Conservation (phyloP, 176 grass and related monocot genomes). For the Juncus inflexus region DNA sequence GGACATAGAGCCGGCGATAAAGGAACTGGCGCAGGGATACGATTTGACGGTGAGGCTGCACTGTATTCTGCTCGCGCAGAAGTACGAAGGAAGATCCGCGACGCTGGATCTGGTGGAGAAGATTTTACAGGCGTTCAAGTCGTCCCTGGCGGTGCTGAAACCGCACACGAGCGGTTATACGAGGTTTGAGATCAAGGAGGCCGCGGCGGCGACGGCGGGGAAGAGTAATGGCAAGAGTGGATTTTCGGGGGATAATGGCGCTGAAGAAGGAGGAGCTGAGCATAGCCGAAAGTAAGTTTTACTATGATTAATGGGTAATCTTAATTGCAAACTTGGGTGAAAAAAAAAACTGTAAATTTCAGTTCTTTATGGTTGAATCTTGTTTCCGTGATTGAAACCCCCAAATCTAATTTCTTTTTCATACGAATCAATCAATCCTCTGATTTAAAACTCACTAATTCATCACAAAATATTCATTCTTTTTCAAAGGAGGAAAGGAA, state of each 20-base stretch:
- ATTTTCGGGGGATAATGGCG: slow-evolving; percentile 14
- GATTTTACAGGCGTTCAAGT: slow-evolving; percentile 17
- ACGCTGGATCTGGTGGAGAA: slow-evolving; percentile 10
- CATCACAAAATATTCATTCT: slow-evolving; percentile 25
- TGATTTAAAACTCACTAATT: slow-evolving; percentile 13
- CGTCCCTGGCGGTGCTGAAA: slow-evolving; percentile 14
- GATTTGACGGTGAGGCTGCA: slow-evolving; percentile 16
- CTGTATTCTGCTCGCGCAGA: slow-evolving; percentile 25
- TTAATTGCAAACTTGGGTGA: too few relatives aligned
- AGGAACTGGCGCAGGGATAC: slow-evolving; percentile 18
- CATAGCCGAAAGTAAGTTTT: slow-evolving; percentile 19
- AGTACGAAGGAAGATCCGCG: slow-evolving; percentile 7
- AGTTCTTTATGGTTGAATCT: background rate
- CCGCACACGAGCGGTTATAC: slow-evolving; percentile 6
- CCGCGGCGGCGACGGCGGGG: background rate
- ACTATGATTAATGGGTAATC: background rate
- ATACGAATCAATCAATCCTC: too few relatives aligned
- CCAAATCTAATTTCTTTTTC: too few relatives aligned
- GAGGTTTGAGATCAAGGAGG: background rate
- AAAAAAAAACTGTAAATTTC: too few relatives aligned
- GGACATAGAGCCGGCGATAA: slow-evolving; percentile 15
- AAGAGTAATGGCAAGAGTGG: slow-evolving; percentile 1
- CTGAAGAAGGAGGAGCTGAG: background rate
- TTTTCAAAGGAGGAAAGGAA: slow-evolving; percentile 32
- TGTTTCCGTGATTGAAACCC: background rate